Evolutionary conservation across 2,329 filamentous ascomycete genomes (phyloP).

Genomic region (Nigrograna mackinnonii): DNA sequence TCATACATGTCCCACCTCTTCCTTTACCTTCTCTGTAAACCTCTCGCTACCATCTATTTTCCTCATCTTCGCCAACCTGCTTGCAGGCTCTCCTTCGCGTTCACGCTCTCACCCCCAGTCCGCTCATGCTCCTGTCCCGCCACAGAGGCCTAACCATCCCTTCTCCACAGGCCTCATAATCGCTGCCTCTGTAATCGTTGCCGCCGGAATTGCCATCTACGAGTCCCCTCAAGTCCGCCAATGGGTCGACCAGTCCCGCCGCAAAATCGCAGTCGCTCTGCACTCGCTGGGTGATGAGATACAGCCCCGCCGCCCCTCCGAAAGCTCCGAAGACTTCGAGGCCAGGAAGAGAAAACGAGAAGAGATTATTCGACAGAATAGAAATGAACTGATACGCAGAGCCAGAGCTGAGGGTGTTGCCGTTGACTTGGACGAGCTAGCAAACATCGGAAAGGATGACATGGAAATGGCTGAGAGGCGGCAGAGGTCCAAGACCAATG

Average conservation of each 20-base stretch:
- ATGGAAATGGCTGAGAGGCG: constrained; percentile 21
- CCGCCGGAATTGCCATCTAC: constrained; percentile 65
- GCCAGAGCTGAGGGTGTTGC: constrained; percentile 45
- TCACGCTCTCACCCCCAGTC: constrained; percentile 6
- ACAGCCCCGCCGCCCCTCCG: constrained; percentile 44
- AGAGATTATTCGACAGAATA: constrained; percentile 35
- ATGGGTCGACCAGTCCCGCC: constrained; percentile 65
- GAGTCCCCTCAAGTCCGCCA: constrained; percentile 65
- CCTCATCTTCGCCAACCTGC: constrained; percentile 30
- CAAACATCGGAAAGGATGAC: constrained; percentile 33
- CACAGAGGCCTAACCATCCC: constrained; percentile 29
- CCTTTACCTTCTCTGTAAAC: background rate
- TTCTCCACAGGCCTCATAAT: constrained; percentile 61
- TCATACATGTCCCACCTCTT: constrained; percentile 7
- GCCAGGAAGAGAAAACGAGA: constrained; percentile 30
- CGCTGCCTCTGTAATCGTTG: constrained; percentile 63
- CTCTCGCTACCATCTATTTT: constrained; percentile 2
- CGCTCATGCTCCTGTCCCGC: constrained; percentile 5
- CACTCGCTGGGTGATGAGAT: constrained; percentile 65
- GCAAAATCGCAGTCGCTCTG: constrained; percentile 63
- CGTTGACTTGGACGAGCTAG: constrained; percentile 45
- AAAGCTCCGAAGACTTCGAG: constrained; percentile 35
- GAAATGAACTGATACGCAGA: constrained; percentile 37
- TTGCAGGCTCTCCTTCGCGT: constrained; percentile 24
- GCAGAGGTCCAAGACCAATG: constrained; percentile 16